Conservation (phyloP, 345 rosid species). For the Arabidopsis suecica region DNA sequence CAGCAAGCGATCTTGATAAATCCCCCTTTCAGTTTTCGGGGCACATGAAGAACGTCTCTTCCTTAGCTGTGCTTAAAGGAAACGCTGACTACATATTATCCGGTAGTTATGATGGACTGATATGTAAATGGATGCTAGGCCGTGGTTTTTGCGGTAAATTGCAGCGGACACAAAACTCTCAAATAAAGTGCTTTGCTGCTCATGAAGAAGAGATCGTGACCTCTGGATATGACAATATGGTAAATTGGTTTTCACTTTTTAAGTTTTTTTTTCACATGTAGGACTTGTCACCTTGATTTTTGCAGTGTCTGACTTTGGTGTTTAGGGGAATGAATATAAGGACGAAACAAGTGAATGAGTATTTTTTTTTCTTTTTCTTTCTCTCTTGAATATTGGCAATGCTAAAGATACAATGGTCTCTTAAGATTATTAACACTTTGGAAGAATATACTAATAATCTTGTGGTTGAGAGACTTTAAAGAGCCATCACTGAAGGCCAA, state of each 20-base stretch:
- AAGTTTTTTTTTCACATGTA: neutral
- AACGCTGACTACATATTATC: slow-evolving; percentile 67
- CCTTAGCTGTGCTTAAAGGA: slow-evolving; percentile 70
- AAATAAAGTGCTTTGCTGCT: slow-evolving; percentile 88
- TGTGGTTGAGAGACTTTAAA: neutral
- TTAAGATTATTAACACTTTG: neutral
- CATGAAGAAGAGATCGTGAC: slow-evolving; percentile 80
- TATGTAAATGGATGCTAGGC: slow-evolving; percentile 90
- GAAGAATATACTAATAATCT: neutral
- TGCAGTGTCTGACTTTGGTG: neutral
- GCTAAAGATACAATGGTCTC: neutral
- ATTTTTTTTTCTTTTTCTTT: neutral
- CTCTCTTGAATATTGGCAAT: slow-evolving; percentile 4
- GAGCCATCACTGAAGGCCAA: slow-evolving; percentile 13
- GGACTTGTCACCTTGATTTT: slow-evolving; percentile 17
- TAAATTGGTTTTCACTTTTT: slow-evolving; percentile 37
- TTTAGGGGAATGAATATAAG: neutral
- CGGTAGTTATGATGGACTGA: slow-evolving; percentile 89
- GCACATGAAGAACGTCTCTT: slow-evolving; percentile 84
- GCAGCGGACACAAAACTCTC: slow-evolving; percentile 74
- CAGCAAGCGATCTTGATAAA: slow-evolving; percentile 78
- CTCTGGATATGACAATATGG: slow-evolving; percentile 94
- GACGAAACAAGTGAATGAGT: neutral
- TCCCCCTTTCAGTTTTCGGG: slow-evolving; percentile 75
- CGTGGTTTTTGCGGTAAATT: slow-evolving; percentile 80